Percentiles rank a stretch among this genome's conserved stretches.
Conservation (phyloP, 495 filamentous ascomycete genomes). For the Neurospora pannonica region DNA sequence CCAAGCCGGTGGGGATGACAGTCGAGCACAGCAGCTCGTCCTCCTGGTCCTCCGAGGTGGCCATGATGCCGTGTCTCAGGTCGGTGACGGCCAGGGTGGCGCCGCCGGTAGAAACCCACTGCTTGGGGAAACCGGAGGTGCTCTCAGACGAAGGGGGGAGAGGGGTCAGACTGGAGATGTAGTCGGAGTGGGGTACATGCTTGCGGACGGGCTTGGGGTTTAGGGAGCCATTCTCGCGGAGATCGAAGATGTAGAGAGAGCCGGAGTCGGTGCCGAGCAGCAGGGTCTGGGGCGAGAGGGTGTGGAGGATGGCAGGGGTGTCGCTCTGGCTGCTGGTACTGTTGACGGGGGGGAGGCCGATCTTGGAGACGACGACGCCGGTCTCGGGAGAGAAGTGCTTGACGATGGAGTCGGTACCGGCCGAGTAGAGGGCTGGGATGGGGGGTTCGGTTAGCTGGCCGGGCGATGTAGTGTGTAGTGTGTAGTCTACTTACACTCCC, state of each 20-base stretch:
- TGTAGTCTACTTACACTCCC: constrained; percentile 45
- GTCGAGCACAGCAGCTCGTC: constrained; percentile 78
- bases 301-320: constrained; percentile 64
- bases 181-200: constrained; percentile 81
- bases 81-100: constrained; percentile 85
- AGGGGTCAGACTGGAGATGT: constrained; percentile 80
- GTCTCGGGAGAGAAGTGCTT: constrained; percentile 78
- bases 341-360: constrained; percentile 45
- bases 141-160: constrained; percentile 67
- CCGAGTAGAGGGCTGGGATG: constrained; percentile 61
- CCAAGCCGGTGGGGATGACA: constrained; percentile 58
- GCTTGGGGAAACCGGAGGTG: constrained; percentile 78
- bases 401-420: constrained; percentile 80
- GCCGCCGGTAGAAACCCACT: constrained; percentile 87
- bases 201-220: constrained; percentile 61
- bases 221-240: constrained; percentile 56
- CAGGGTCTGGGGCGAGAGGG: constrained; percentile 76
- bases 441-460: constrained; percentile 9
- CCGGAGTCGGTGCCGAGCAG: constrained; percentile 86
- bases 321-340: constrained; percentile 39
- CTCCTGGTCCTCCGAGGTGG: constrained; percentile 84
- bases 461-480: no score
- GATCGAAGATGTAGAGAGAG: constrained; percentile 80
- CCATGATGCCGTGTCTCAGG: constrained; percentile 68
- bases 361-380: constrained; percentile 71